A percentile compares a stretch with the other conserved stretches of the same genome.
These are phyloP conservation scores for Cladosporium velox DNA, from an alignment of 2,329 filamentous ascomycete genomes.

Conservation along the genomic window DNA sequence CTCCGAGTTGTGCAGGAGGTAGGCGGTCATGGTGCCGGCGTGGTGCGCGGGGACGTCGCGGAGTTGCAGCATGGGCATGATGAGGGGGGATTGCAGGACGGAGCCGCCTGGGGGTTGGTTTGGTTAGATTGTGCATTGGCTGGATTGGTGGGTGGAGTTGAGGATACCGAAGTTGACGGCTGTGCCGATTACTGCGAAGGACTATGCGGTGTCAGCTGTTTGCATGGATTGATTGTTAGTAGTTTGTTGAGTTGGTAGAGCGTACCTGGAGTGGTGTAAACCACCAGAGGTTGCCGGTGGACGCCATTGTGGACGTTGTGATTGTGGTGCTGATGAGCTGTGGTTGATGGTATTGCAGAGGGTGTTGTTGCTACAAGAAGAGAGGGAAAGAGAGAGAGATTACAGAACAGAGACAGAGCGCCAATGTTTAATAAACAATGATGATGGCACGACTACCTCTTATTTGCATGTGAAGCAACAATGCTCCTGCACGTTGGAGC, in stretches of 20 bases:
- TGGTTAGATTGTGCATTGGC: conserved; percentile 14
- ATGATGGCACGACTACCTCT: conserved; percentile 4
- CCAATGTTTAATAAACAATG: conserved; percentile 3
- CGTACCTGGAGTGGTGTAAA: conserved; percentile 34
- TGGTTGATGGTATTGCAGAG: neutral
- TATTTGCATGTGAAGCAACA: conserved; percentile 15
- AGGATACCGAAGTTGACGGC: conserved; percentile 34
- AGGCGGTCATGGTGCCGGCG: conserved; percentile 32
- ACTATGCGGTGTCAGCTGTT: conserved; percentile 14
- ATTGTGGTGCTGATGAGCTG: conserved; percentile 12
- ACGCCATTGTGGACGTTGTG: conserved; percentile 29
- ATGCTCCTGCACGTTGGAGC: conserved; percentile 6
- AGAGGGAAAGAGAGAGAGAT: conserved; percentile 2
- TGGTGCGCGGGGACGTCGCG: conserved; percentile 31
- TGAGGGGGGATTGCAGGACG: conserved; percentile 37
- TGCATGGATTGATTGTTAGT: neutral
- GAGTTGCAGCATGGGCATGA: conserved; percentile 35
- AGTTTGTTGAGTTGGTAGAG: neutral
- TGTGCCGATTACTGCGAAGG: conserved; percentile 33
- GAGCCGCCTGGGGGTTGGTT: conserved; percentile 29
- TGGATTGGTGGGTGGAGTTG: neutral
- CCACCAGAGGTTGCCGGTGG: conserved; percentile 33
- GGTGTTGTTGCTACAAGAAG: conserved; percentile 1
- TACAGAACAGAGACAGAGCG: neutral
- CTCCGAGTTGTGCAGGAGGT: conserved; percentile 36